Evolutionary conservation across 352 stramenopile species (phyloP).

Genomic region (Phytophthora fragariae): DNA sequence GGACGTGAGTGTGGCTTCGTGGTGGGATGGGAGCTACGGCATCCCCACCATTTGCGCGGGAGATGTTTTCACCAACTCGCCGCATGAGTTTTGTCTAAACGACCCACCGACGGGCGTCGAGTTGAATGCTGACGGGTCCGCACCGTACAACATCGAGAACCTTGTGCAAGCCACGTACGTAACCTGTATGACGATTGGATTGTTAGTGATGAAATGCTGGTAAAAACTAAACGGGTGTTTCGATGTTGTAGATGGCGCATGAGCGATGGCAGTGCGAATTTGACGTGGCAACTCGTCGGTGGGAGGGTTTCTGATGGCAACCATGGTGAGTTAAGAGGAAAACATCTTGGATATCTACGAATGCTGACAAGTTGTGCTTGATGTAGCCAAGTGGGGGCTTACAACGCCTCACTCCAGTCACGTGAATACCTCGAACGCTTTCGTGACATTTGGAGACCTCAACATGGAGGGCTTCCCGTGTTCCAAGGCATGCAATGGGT

Average conservation of each 20-base stretch:
- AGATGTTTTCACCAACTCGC: slow-evolving; percentile 55
- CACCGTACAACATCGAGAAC: slow-evolving; percentile 82
- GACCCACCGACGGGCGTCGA: slow-evolving; percentile 46
- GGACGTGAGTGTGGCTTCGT: slow-evolving; percentile 81
- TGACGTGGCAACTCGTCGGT: slow-evolving; percentile 75
- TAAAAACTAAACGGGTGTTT: not conserved
- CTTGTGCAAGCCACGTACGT: slow-evolving; percentile 68
- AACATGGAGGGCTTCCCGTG: slow-evolving; percentile 90
- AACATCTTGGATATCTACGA: not conserved
- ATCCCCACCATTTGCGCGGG: slow-evolving; percentile 81
- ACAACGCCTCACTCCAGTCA: slow-evolving; percentile 52
- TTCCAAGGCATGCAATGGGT: slow-evolving; percentile 71
- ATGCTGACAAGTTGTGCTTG: not conserved
- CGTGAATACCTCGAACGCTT: slow-evolving; percentile 23
- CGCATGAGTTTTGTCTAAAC: slow-evolving; percentile 68
- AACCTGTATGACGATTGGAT: not conserved
- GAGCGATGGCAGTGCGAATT: slow-evolving; percentile 42
- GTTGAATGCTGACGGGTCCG: slow-evolving; percentile 53
- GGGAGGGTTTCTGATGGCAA: slow-evolving; percentile 61
- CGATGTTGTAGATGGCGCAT: slow-evolving; percentile 40
- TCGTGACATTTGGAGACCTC: slow-evolving; percentile 76
- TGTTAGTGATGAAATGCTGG: no score
- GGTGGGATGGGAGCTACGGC: slow-evolving; percentile 79
- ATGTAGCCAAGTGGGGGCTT: slow-evolving; percentile 73
- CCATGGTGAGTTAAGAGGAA: slow-evolving; percentile 46